A percentile compares a stretch with the other conserved stretches of the same genome.
phyloP scores from a whole-genome alignment of 2,329 filamentous ascomycete genomes.

The Fusarium foetens region DNA sequence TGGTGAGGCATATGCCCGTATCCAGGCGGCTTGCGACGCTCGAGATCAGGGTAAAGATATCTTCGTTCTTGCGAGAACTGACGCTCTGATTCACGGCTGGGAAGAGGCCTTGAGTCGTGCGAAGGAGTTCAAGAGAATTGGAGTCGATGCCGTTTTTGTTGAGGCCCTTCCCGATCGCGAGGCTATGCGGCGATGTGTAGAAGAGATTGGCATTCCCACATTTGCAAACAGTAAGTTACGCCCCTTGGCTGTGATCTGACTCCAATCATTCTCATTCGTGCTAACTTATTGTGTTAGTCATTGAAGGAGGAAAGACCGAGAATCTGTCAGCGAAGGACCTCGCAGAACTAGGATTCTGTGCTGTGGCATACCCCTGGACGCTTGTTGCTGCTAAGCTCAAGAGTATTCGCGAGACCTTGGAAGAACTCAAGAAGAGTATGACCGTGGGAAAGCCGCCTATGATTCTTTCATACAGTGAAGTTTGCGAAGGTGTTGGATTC shows the following conservation, averaged over 20 bases:
- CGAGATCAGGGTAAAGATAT: slow-evolving; percentile 57
- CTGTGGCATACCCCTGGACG: slow-evolving; percentile 57
- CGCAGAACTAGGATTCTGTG: slow-evolving; percentile 51
- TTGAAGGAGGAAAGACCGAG: slow-evolving; percentile 50
- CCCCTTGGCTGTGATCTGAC: fast-evolving
- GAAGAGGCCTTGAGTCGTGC: slow-evolving; percentile 57
- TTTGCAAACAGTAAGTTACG: slow-evolving; percentile 51
- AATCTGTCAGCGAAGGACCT: slow-evolving; percentile 49
- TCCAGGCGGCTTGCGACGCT: slow-evolving; percentile 58
- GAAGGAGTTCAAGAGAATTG: slow-evolving; percentile 53
- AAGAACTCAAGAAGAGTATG: slow-evolving; percentile 54
- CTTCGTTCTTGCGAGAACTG: slow-evolving; percentile 57
- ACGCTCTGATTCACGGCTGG: slow-evolving; percentile 54
- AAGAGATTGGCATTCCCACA: slow-evolving; percentile 53
- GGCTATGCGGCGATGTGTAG: slow-evolving; percentile 51
- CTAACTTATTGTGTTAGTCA: slow-evolving; percentile 15
- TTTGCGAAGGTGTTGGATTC: slow-evolving; percentile 58
- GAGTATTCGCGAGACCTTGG: slow-evolving; percentile 51
- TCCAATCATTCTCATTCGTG: too few relatives aligned
- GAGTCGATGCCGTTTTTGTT: slow-evolving; percentile 56
- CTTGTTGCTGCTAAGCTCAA: slow-evolving; percentile 56
- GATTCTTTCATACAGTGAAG: slow-evolving; percentile 56
- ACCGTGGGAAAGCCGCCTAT: slow-evolving; percentile 53
- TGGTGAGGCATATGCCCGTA: slow-evolving; percentile 57
- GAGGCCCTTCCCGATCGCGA: slow-evolving; percentile 56